Base-by-base conservation (phyloP, 345 rosid species). In the Dovyalis caffra region DNA sequence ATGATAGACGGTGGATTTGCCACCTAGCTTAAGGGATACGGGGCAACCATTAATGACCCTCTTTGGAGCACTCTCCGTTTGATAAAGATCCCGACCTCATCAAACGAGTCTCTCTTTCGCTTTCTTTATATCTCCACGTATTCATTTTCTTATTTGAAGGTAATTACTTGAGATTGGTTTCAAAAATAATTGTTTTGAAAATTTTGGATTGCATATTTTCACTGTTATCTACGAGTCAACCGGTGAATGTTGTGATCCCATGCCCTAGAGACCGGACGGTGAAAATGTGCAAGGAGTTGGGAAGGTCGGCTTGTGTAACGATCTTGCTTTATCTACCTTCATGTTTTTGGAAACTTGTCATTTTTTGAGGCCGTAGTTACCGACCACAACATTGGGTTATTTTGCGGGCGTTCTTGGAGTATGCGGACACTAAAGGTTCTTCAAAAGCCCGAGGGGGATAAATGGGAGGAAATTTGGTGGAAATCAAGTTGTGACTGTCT, bases 1-100 rank as follows among this genome's bases (percentile, higher is more conserved):
- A 94, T 94, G 65, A 75, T 94, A 60, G 98, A 92, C 86, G 97
- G 98, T 26, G 98, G 98, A 32, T 91, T 94, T 67, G 97, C 98
- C 10, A 92, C 97, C 12, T 97, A 92, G 89, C 93, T 94, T 5
- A 97, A 94, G 83, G 82, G 20, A 23, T 95, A 90, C 37, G 97
- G 98, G 29, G 97, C 97, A 53, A 77, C 87, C 78, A 92, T 94
- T 62, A 90, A 89, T 72, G 97, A 94, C 83, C 91, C 97, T 73
- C 85, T 94, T 45, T 94, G 98, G 97, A 92, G 98, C 81, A 95
- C 98, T 28, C 86, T 94, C 31, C 89, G 89, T 79, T 82, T 92
- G 80, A 90, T 94, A 88, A 82, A 74, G 86, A 89, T 64, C 91
- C 95, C 8, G 84, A 87, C 10, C 94, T 94, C 76, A 82, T 94